These are phyloP conservation scores for Hamigera avellanea DNA, from an alignment of 495 filamentous ascomycete species.

Conservation along the genomic window DNA sequence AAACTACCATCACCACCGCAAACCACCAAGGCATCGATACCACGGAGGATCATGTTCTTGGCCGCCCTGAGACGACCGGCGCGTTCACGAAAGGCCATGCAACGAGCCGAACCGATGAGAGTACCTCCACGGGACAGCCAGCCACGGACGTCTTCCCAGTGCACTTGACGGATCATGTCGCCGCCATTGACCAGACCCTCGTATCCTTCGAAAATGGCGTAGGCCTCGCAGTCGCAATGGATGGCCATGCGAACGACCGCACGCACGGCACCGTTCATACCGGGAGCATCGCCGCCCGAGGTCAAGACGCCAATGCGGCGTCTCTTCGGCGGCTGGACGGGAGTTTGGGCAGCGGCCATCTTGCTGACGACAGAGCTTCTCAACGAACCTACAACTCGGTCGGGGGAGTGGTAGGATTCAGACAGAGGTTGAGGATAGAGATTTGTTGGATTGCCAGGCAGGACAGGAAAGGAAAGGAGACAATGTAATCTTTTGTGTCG, in stretches of 20 bases:
- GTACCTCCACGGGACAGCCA: conserved; percentile 93
- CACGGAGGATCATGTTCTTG: conserved; percentile 83
- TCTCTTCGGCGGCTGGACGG: conserved; percentile 37
- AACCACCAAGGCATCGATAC: conserved; percentile 93
- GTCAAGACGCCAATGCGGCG: conserved; percentile 94
- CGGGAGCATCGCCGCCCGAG: conserved; percentile 91
- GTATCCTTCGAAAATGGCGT: conserved; percentile 89
- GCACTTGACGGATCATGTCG: conserved; percentile 72
- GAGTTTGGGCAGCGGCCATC: conserved; percentile 24
- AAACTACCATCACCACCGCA: conserved; percentile 96
- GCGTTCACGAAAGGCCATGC: conserved; percentile 79
- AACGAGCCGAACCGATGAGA: conserved; percentile 89
- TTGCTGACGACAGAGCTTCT: background rate
- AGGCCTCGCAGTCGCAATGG: conserved; percentile 75
- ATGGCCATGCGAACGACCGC: conserved; percentile 92
- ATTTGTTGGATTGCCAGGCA: too few relatives aligned
- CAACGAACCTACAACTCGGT: background rate
- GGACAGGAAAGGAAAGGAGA: background rate
- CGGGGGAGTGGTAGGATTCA: background rate
- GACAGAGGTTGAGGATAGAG: background rate
- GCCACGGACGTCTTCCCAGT: conserved; percentile 92
- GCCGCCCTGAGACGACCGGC: conserved; percentile 70
- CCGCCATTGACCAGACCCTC: conserved; percentile 88
- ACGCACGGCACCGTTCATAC: conserved; percentile 92
- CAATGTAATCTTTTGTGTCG: background rate